Evolutionary conservation across 805 yeast species (phyloP), one percentile per base, ranked within the genome.

Genomic region (Yarrowia osloensis): DNA sequence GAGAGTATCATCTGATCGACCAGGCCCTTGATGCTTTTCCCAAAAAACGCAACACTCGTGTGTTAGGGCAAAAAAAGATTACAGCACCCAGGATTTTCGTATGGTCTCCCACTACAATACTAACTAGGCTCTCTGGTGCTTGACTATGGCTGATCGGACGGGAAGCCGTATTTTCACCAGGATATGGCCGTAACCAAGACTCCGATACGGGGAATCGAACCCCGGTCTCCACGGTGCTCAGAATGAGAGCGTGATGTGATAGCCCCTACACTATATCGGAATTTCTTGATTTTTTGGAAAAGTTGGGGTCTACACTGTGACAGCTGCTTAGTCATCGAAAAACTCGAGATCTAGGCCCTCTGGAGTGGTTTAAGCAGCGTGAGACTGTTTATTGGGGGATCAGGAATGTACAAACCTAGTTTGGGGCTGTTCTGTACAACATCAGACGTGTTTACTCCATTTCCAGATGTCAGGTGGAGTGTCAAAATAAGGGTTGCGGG

Each of bases 201-300:
- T 59, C 65, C 65, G 52, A 59, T 42, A 59, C 65, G 65, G 65
- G 65, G 65, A 59, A 59, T 42, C 65, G 65, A 59, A 59, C 65
- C 65, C 65, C 65, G 65, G 65, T 59, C 65, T 59, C 62, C 62
- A 54, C 62, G 62, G 62, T 37, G 26, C 62, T 54, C 62, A 54
- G n/a, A 22, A 37, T 54, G 62, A 54, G 62, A 54, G 62, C 62
- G 62, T 54, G 62, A 54, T 54, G 62, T 54, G 62, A 54, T 54
- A 54, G 62, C 62, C 62, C 62, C 62, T 54, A 54, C 62, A 54
- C 62, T 54, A 54, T 54, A 54, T 54, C 62, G 62, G 62, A 54
- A 15, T 44, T 42, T 42, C 11, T 44, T n/a, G 24, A 39, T 1
- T 13, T 21, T 42, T 42, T 11, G 24, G 11, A 44, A 44, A 44